Conservation (phyloP, 257 asterid species). For the Jaltomata sinuosa region DNA sequence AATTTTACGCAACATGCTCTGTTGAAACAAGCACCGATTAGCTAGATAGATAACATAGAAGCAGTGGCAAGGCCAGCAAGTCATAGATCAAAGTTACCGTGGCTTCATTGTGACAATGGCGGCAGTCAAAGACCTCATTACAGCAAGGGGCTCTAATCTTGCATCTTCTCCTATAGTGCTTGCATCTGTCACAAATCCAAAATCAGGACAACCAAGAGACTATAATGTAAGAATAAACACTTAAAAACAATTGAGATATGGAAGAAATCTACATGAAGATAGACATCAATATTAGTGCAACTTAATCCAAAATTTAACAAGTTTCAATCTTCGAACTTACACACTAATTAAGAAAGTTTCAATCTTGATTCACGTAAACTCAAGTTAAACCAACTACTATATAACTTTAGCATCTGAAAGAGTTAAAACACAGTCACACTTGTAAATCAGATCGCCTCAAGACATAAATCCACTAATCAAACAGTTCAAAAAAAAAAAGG, state of each 20-base stretch:
- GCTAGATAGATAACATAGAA: neutral
- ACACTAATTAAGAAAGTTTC: neutral
- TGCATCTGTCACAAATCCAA: conserved; percentile 16
- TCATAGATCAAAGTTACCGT: conserved; percentile 8
- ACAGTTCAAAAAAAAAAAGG: neutral
- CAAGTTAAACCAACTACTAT: neutral
- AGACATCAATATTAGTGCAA: neutral
- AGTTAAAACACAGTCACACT: neutral
- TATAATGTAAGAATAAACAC: neutral
- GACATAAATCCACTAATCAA: neutral
- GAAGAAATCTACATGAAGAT: neutral
- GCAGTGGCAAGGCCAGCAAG: neutral
- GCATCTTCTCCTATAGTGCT: conserved; percentile 48
- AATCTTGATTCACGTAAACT: neutral
- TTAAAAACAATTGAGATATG: neutral
- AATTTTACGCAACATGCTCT: conserved; percentile 49
- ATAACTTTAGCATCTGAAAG: neutral
- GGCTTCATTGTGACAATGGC: conserved; percentile 43
- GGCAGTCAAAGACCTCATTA: conserved; percentile 35
- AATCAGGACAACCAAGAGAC: neutral
- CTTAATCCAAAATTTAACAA: neutral
- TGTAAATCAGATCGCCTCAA: neutral
- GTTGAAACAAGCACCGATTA: conserved; percentile 12
- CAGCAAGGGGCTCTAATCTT: conserved; percentile 38
- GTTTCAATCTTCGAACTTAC: neutral